Percentiles rank a stretch among this genome's conserved stretches.
Evolutionary conservation across 1,139 yeast genomes (phyloP).

Genomic region (Tardiomyces digboiensis): DNA sequence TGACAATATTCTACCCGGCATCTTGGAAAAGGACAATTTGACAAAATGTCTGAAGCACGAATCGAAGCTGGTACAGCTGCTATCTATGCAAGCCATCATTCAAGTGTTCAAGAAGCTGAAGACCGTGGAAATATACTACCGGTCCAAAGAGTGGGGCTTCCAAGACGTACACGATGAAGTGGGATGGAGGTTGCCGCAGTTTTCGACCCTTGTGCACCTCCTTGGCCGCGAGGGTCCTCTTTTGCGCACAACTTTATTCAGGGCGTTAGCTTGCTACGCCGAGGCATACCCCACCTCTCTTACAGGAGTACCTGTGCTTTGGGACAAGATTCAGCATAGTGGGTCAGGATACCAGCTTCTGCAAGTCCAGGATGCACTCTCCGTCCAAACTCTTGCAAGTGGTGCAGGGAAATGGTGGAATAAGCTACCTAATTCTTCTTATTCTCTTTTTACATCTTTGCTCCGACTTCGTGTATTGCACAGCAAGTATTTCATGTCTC

Average conservation of each 20-base stretch:
- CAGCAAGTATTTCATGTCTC: conserved; percentile 17
- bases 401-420: conserved; percentile 57
- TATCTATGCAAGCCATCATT: conserved; percentile 51
- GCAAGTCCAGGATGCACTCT: conserved; percentile 22
- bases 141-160: conserved; percentile 33
- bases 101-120: conserved; percentile 46
- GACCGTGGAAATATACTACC: conserved; percentile 30
- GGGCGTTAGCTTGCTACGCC: not conserved
- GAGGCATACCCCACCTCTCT: not conserved
- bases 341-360: conserved; percentile 19
- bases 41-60: conserved; percentile 31
- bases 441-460: conserved; percentile 3
- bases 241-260: not conserved
- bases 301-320: not conserved
- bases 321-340: conserved; percentile 1
- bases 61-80: conserved; percentile 50
- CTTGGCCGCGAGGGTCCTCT: not conserved
- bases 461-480: conserved; percentile 31
- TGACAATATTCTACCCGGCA: conserved; percentile 57
- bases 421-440: conserved; percentile 8
- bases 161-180: not conserved
- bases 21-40: conserved; percentile 34
- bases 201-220: not conserved
- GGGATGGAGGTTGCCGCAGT: not conserved
- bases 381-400: conserved; percentile 22